A percentile compares a stretch with the other conserved stretches of the same genome.
Conservation (phyloP, 805 yeast species). For the Metschnikowia santaceciliae region DNA sequence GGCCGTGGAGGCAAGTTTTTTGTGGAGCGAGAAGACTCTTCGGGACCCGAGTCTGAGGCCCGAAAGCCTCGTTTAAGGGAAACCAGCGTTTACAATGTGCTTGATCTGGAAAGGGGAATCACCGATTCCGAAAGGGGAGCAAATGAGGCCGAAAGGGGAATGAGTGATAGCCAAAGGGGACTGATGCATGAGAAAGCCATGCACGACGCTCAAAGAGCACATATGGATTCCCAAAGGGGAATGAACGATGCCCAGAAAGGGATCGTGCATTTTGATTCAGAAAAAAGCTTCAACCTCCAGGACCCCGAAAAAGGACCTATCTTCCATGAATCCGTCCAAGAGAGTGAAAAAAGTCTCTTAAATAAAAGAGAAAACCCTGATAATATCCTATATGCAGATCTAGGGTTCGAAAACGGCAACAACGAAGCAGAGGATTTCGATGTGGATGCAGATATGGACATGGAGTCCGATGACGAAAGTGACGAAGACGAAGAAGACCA, state of each 20-base stretch:
- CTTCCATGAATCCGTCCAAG: too few species aligned
- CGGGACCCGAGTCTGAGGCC: constrained; percentile 12
- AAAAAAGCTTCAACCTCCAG: background rate
- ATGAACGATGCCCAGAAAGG: background rate
- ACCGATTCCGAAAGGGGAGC: background rate
- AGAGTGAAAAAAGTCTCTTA: too few species aligned
- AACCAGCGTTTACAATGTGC: constrained; percentile 9
- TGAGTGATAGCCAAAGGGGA: too few species aligned
- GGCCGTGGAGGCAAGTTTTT: constrained; percentile 88
- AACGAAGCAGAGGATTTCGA: background rate
- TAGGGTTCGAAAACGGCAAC: background rate
- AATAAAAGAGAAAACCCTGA: too few species aligned
- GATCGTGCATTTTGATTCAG: background rate
- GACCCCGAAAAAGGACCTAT: too few species aligned
- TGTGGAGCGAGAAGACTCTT: constrained; percentile 40
- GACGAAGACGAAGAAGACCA: constrained; percentile 17
- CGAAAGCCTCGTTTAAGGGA: constrained; percentile 10
- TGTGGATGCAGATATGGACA: constrained; percentile 8
- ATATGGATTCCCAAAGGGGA: too few species aligned
- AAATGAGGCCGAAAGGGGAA: background rate
- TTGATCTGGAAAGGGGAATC: background rate
- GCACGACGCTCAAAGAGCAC: too few species aligned
- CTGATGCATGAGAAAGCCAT: too few species aligned
- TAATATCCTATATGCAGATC: too few species aligned
- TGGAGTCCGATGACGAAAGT: constrained; percentile 12